Percentiles rank a stretch among this genome's conserved stretches.
Evolutionary conservation across 768 basidiomycete species (phyloP).

Genomic region (Vararia minispora): DNA sequence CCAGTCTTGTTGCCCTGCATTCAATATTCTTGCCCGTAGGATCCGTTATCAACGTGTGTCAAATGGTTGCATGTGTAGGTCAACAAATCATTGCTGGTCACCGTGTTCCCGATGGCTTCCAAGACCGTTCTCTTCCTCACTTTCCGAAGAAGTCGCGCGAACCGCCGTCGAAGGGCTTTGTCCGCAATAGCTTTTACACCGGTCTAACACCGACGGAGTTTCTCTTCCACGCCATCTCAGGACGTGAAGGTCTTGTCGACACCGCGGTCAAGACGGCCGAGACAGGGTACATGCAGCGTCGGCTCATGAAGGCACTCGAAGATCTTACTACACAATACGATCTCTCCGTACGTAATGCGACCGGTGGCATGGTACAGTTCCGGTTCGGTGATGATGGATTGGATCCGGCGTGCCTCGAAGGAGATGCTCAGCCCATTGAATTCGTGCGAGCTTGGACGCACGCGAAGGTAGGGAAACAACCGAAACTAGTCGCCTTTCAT

Average conservation of each 20-base stretch:
- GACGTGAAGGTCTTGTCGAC: constrained; percentile 96
- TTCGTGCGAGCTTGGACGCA: constrained; percentile 82
- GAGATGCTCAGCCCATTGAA: constrained; percentile 89
- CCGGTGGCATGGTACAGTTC: constrained; percentile 95
- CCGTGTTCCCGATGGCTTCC: constrained; percentile 98
- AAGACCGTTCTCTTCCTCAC: constrained; percentile 97
- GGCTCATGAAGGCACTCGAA: constrained; percentile 97
- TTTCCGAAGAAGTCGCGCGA: constrained; percentile 96
- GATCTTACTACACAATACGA: constrained; percentile 97
- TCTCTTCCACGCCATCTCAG: constrained; percentile 97
- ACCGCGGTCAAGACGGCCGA: constrained; percentile 99
- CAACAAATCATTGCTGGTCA: constrained; percentile 98
- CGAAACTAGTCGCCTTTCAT: constrained; percentile 1
- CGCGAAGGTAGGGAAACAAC: constrained; percentile 43
- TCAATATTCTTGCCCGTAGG: constrained; percentile 35
- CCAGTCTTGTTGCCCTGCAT: neutral
- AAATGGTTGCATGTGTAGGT: constrained; percentile 99
- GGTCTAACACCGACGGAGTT: constrained; percentile 93
- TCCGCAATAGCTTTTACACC: constrained; percentile 92
- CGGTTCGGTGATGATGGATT: constrained; percentile 94
- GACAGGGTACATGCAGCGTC: constrained; percentile 98
- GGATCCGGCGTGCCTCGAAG: constrained; percentile 93
- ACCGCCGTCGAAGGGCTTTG: constrained; percentile 96
- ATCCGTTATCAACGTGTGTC: constrained; percentile 97
- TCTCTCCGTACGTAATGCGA: constrained; percentile 87